A percentile compares a stretch with the other conserved stretches of the same genome.
Evolutionary conservation across 129 eudicot species (phyloP).

Genomic region (Rutidosis leptorrhynchoides): DNA sequence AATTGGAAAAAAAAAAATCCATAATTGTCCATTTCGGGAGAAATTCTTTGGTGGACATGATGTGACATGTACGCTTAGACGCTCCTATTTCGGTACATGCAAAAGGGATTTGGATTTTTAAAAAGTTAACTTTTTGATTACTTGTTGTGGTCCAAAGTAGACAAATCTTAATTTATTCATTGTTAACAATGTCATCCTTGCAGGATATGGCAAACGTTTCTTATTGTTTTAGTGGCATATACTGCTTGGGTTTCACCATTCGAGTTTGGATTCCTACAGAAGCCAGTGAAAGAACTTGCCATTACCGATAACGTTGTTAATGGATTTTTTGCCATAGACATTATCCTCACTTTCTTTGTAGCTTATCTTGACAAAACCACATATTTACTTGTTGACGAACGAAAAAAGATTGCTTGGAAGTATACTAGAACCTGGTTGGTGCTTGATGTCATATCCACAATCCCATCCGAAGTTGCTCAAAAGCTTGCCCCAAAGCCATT

Average conservation of each 20-base stretch:
- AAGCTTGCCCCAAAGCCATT: slow-evolving; percentile 49
- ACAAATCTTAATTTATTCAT: too few species aligned
- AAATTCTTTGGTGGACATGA: too few species aligned
- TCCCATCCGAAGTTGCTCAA: slow-evolving; percentile 69
- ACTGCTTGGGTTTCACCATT: slow-evolving; percentile 91
- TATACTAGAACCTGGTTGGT: slow-evolving; percentile 64
- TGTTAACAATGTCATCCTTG: too few species aligned
- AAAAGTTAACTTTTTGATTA: too few species aligned
- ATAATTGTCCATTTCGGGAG: too few species aligned
- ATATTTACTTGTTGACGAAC: slow-evolving; percentile 74
- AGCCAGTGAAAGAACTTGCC: slow-evolving; percentile 48
- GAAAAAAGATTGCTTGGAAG: slow-evolving; percentile 70
- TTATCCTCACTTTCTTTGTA: slow-evolving; percentile 77
- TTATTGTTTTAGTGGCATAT: slow-evolving; percentile 62
- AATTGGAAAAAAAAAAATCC: too few species aligned
- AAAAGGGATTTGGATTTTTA: too few species aligned
- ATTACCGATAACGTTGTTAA: slow-evolving; percentile 68
- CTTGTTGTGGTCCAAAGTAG: too few species aligned
- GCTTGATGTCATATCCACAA: slow-evolving; percentile 78
- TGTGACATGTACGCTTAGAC: too few species aligned
- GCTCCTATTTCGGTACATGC: too few species aligned
- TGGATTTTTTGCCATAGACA: slow-evolving; percentile 74
- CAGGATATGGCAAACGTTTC: slow-evolving; percentile 79
- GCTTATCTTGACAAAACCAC: slow-evolving; percentile 65
- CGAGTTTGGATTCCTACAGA: slow-evolving; percentile 66